phyloP scores from a whole-genome alignment of 805 yeast genomes.

The Yarrowia yakushimensis region DNA sequence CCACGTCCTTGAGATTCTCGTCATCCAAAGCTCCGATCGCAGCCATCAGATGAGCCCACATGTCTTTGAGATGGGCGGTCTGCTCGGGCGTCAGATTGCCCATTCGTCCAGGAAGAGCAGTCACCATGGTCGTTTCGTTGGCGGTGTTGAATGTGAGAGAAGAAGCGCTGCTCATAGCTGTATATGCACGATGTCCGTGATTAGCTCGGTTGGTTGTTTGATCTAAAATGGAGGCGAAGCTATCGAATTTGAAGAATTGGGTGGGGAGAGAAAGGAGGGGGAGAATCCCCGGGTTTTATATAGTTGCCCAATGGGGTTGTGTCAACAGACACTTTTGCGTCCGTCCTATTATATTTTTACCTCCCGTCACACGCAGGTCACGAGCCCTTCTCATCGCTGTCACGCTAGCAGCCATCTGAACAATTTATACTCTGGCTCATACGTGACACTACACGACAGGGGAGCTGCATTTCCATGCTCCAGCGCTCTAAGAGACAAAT shows the following conservation, averaged over 20 bases:
- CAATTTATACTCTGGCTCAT: neutral
- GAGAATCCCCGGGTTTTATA: neutral
- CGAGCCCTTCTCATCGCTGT: neutral
- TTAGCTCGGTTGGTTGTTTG: neutral
- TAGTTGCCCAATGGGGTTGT: neutral
- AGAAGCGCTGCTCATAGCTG: neutral
- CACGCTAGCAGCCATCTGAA: neutral
- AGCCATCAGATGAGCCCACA: slow-evolving; percentile 38
- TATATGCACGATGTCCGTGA: neutral
- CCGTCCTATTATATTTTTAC: neutral
- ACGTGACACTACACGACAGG: neutral
- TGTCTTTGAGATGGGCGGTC: slow-evolving; percentile 40
- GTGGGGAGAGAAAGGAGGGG: neutral
- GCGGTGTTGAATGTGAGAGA: neutral
- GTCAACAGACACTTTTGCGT: neutral
- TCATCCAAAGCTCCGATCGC: slow-evolving; percentile 21
- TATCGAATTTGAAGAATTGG: neutral
- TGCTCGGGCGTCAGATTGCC: slow-evolving; percentile 40
- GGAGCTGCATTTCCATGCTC: neutral
- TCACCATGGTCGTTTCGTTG: neutral
- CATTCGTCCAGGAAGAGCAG: slow-evolving; percentile 37
- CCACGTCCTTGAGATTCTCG: slow-evolving; percentile 2
- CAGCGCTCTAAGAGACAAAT: neutral
- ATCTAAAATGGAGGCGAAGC: neutral
- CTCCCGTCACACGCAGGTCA: neutral